phyloP scores from a whole-genome alignment of 192 early-diverging fungal genomes.

The Linnemannia hyalina region DNA sequence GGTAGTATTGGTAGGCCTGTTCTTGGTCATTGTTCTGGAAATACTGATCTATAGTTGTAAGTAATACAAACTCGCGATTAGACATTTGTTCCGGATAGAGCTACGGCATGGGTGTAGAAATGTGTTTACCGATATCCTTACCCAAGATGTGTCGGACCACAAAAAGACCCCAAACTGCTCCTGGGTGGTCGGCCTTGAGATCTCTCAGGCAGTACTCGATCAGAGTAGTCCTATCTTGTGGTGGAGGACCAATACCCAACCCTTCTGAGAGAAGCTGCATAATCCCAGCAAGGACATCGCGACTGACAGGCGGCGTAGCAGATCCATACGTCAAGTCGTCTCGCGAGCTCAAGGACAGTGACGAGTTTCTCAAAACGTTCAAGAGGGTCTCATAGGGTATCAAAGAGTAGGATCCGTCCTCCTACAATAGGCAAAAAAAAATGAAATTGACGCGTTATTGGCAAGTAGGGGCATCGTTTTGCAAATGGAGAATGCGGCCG shows the following conservation, averaged over 20 bases:
- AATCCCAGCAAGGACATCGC: slow-evolving; percentile 51
- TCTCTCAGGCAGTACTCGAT: slow-evolving; percentile 53
- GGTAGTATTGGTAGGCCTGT: slow-evolving; percentile 19
- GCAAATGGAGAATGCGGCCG: neutral
- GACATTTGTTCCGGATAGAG: neutral
- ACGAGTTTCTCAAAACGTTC: slow-evolving; percentile 58
- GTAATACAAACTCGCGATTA: neutral
- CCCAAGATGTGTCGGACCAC: slow-evolving; percentile 55
- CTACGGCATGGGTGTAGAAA: neutral
- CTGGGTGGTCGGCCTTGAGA: slow-evolving; percentile 56
- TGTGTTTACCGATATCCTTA: slow-evolving; percentile 11
- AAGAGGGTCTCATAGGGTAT: slow-evolving; percentile 57
- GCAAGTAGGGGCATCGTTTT: neutral
- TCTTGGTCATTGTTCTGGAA: slow-evolving; percentile 19
- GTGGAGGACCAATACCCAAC: slow-evolving; percentile 40
- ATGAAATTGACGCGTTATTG: neutral
- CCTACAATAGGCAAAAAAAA: slow-evolving; percentile 21
- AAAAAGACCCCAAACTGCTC: slow-evolving; percentile 59
- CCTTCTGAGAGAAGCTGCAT: slow-evolving; percentile 44
- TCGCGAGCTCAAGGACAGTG: slow-evolving; percentile 17
- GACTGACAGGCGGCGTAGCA: slow-evolving; percentile 28
- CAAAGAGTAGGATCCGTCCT: slow-evolving; percentile 46
- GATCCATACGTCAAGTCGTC: slow-evolving; percentile 32
- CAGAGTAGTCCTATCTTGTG: slow-evolving; percentile 43
- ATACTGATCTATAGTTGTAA: slow-evolving; percentile 14